Conservation (phyloP, 345 rosid species). For the Hypericum androsaemum region DNA sequence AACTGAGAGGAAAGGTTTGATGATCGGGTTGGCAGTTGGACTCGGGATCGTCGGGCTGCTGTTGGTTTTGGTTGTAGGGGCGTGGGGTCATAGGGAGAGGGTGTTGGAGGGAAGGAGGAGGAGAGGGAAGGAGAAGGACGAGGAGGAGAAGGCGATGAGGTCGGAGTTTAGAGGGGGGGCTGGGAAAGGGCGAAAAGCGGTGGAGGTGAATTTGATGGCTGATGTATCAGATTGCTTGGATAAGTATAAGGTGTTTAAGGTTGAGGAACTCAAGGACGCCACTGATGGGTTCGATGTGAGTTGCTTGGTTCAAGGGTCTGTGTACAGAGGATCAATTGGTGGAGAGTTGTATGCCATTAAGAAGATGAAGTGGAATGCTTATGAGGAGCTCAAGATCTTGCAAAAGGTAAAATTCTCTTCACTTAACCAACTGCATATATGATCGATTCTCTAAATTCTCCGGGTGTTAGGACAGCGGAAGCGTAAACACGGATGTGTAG, state of each 20-base stretch:
- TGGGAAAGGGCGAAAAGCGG: constrained; percentile 14
- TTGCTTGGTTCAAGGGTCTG: constrained; percentile 61
- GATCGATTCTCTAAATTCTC: no score
- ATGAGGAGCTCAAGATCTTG: constrained; percentile 64
- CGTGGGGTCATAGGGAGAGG: constrained; percentile 22
- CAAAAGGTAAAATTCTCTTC: constrained; percentile 43
- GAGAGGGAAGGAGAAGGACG: constrained; percentile 13
- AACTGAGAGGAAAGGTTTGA: constrained; percentile 32
- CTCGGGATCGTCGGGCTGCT: constrained; percentile 30
- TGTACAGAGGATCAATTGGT: constrained; percentile 41
- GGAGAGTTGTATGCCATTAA: constrained; percentile 55
- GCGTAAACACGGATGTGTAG: no score
- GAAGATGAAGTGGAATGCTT: constrained; percentile 68
- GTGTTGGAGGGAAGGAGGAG: constrained; percentile 20
- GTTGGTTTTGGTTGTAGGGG: constrained; percentile 21
- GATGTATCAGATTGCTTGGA: constrained; percentile 69
- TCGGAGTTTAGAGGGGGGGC: constrained; percentile 10
- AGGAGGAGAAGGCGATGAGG: constrained; percentile 18
- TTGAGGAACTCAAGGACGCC: constrained; percentile 50
- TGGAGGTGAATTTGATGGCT: constrained; percentile 44
- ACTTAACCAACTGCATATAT: not conserved
- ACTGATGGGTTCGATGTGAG: constrained; percentile 37
- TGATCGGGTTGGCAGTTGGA: constrained; percentile 44
- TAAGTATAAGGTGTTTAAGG: constrained; percentile 50
- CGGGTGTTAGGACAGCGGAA: no score